phyloP scores from a whole-genome alignment of 129 eudicot genomes.

The Erigeron canadensis region DNA sequence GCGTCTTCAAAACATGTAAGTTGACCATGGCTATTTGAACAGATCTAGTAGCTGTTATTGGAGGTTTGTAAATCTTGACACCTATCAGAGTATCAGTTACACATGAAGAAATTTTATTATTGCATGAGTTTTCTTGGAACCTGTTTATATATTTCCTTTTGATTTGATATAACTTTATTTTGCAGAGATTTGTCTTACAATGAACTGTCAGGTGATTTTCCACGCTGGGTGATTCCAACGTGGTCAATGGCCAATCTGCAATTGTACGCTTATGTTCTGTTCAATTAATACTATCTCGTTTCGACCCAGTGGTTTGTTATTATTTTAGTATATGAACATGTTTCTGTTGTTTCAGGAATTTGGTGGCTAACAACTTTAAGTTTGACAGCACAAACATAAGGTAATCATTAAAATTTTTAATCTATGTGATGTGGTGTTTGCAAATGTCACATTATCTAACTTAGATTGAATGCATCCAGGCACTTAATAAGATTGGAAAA shows the following conservation, averaged over 20 bases:
- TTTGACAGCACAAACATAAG: constrained; percentile 46
- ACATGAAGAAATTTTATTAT: constrained; percentile 6
- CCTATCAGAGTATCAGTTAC: neutral
- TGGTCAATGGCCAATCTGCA: constrained; percentile 50
- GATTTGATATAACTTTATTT: constrained; percentile 14
- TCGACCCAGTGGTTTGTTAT: neutral
- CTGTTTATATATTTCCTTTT: neutral
- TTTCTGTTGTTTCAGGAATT: constrained; percentile 47
- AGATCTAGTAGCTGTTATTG: constrained; percentile 1
- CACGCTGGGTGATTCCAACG: constrained; percentile 51
- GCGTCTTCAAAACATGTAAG: constrained; percentile 62
- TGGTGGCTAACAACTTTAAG: constrained; percentile 66
- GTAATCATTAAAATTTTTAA: constrained; percentile 10
- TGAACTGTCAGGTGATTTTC: constrained; percentile 64
- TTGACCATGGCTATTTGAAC: constrained; percentile 16
- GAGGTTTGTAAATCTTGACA: constrained; percentile 6
- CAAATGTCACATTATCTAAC: neutral
- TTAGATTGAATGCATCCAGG: constrained; percentile 4
- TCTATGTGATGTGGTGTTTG: constrained; percentile 1
- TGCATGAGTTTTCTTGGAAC: neutral
- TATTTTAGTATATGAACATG: neutral
- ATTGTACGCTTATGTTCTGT: constrained; percentile 44
- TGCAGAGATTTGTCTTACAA: constrained; percentile 87
- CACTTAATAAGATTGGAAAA: constrained; percentile 17
- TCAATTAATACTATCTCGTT: neutral